Conservation (phyloP, 805 yeast species). For the Ogataea neopini region DNA sequence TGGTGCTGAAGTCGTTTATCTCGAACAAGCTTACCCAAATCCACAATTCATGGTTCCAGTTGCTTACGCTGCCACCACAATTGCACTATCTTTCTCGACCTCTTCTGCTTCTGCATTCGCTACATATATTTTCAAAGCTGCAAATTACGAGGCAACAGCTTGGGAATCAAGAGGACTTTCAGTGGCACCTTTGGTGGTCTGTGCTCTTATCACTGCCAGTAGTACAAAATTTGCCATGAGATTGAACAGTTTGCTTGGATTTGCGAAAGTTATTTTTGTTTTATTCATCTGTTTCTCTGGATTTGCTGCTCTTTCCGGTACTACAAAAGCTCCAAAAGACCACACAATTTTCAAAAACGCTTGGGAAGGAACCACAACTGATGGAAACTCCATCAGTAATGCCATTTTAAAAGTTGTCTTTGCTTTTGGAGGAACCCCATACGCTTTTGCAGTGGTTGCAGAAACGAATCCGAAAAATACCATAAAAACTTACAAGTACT, state of each 20-base stretch:
- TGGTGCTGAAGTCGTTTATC: slow-evolving; percentile 84
- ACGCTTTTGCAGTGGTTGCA: slow-evolving; percentile 40
- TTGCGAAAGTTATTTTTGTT: slow-evolving; percentile 72
- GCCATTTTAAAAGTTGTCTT: slow-evolving; percentile 47
- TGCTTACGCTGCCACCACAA: slow-evolving; percentile 67
- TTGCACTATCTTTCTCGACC: slow-evolving; percentile 83
- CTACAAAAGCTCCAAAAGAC: slow-evolving; percentile 39
- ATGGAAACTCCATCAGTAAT: slow-evolving; percentile 43
- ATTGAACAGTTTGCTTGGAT: slow-evolving; percentile 65
- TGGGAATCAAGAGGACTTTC: slow-evolving; percentile 84
- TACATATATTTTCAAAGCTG: slow-evolving; percentile 73
- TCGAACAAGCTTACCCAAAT: slow-evolving; percentile 67
- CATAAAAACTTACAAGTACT: slow-evolving; percentile 61
- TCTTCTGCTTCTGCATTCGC: slow-evolving; percentile 83
- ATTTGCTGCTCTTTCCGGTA: slow-evolving; percentile 81
- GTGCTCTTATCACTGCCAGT: slow-evolving; percentile 61
- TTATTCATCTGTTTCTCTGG: slow-evolving; percentile 73
- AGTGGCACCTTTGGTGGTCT: slow-evolving; percentile 68
- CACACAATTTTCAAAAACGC: slow-evolving; percentile 36
- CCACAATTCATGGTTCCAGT: slow-evolving; percentile 70
- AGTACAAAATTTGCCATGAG: slow-evolving; percentile 66
- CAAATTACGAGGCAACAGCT: slow-evolving; percentile 61
- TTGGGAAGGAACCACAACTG: slow-evolving; percentile 43
- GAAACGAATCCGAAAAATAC: slow-evolving; percentile 41
- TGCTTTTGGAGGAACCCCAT: slow-evolving; percentile 43